A percentile compares a stretch with the other conserved stretches of the same genome.
Evolutionary conservation across 2,329 filamentous ascomycete species (phyloP).

Genomic region (Aspergillus sp.): DNA sequence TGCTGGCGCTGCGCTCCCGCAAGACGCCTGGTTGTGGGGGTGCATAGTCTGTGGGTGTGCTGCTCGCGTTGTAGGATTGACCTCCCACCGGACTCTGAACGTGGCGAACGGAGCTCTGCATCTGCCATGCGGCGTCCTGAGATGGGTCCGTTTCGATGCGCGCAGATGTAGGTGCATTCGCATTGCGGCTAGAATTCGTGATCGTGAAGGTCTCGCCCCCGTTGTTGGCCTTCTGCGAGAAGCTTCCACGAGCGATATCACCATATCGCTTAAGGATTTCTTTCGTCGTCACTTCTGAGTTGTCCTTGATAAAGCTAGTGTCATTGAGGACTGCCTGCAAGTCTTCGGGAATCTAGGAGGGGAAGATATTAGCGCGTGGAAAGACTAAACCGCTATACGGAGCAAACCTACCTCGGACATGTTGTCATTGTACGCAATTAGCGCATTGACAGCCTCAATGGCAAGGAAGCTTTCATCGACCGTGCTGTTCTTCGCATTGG

Average conservation of each 20-base stretch:
- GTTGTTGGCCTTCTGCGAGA: constrained; percentile 45
- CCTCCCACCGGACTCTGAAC: constrained; percentile 44
- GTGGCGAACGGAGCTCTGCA: constrained; percentile 75
- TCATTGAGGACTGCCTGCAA: constrained; percentile 80
- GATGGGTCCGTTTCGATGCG: constrained; percentile 79
- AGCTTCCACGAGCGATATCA: constrained; percentile 62
- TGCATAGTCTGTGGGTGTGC: constrained; percentile 18
- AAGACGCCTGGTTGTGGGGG: constrained; percentile 17
- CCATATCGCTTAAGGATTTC: constrained; percentile 93
- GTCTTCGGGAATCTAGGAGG: constrained; percentile 75
- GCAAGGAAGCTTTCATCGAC: constrained; percentile 87
- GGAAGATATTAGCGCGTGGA: constrained; percentile 4
- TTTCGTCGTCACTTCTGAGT: constrained; percentile 85
- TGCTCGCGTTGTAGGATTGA: constrained; percentile 24
- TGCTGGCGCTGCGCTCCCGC: constrained; percentile 30
- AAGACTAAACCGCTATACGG: neutral
- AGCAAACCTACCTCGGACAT: constrained; percentile 78
- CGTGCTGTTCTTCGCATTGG: constrained; percentile 57
- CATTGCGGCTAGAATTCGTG: constrained; percentile 32
- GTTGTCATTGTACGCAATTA: constrained; percentile 88
- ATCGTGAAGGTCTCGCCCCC: constrained; percentile 46
- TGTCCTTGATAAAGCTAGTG: constrained; percentile 68
- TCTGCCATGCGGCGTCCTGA: constrained; percentile 61
- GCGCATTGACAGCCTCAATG: constrained; percentile 81
- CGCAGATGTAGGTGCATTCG: constrained; percentile 46